A percentile compares a stretch with the other conserved stretches of the same genome.
phyloP scores from a whole-genome alignment of 2,329 filamentous ascomycete species.

The Exophiala alcalophila region DNA sequence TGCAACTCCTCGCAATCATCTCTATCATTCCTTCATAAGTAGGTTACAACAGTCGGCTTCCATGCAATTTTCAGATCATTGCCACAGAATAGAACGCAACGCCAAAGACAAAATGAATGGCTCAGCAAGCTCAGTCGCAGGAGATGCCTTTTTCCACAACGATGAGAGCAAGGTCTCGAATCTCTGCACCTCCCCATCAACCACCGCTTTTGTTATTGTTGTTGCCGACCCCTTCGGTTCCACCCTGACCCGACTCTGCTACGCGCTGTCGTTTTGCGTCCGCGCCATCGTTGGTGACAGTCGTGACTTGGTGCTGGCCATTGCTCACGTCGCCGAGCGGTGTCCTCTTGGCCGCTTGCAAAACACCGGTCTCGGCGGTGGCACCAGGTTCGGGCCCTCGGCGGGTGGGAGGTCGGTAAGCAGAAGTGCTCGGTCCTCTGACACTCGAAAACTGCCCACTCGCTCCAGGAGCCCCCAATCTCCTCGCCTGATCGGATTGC shows the following conservation, averaged over 20 bases:
- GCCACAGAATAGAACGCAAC: too few species aligned
- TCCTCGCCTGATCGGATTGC: constrained; percentile 16
- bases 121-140: too few species aligned
- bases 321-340: constrained; percentile 48
- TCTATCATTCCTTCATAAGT: too few species aligned
- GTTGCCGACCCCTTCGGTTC: background rate
- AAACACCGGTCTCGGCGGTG: constrained; percentile 19
- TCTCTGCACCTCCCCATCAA: constrained; percentile 8
- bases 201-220: constrained; percentile 1
- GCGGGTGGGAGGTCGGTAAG: constrained; percentile 46
- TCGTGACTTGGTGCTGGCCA: constrained; percentile 28
- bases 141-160: too few species aligned
- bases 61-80: too few species aligned
- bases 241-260: constrained; percentile 4
- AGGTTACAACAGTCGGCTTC: too few species aligned
- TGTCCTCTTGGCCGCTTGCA: constrained; percentile 37
- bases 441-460: constrained; percentile 4
- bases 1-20: too few species aligned
- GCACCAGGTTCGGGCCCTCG: constrained; percentile 35
- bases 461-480: constrained; percentile 18
- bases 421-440: constrained; percentile 19
- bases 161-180: too few species aligned
- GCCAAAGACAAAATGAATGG: too few species aligned
- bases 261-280: constrained; percentile 29
- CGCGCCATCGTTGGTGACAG: constrained; percentile 20